phyloP scores from a whole-genome alignment of 805 yeast species.

The Tetrapisispora taiwanensis region DNA sequence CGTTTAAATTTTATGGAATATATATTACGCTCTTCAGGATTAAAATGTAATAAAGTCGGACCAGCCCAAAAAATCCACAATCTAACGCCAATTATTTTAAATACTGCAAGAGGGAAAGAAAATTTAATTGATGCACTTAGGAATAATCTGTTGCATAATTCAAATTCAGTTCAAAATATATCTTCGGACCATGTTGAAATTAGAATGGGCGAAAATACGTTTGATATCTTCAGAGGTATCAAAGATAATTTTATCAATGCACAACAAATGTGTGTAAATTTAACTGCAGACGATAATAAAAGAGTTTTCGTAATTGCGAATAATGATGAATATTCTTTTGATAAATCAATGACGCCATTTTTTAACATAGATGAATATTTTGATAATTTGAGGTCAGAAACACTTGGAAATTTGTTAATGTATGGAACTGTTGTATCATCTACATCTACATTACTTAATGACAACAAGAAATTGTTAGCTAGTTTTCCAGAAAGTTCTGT shows the following conservation, averaged over 20 bases:
- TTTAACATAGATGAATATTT: constrained; percentile 57
- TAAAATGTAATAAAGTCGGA: constrained; percentile 50
- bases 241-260: constrained; percentile 9
- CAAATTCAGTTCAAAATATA: constrained; percentile 28
- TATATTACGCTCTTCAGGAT: constrained; percentile 50
- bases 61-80: constrained; percentile 45
- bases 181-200: constrained; percentile 34
- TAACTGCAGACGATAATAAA: constrained; percentile 46
- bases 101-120: constrained; percentile 17
- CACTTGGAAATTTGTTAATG: constrained; percentile 52
- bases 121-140: constrained; percentile 10
- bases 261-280: constrained; percentile 12
- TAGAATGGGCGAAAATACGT: constrained; percentile 26
- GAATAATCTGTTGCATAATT: constrained; percentile 6
- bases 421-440: constrained; percentile 90
- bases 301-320: constrained; percentile 41
- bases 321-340: constrained; percentile 39
- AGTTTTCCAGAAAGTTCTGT: constrained; percentile 31
- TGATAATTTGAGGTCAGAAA: constrained; percentile 24
- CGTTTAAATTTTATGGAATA: constrained; percentile 50
- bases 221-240: constrained; percentile 17
- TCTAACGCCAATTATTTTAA: constrained; percentile 54
- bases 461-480: constrained; percentile 50
- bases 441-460: constrained; percentile 68
- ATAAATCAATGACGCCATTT: constrained; percentile 50